Percentiles rank a stretch among this genome's conserved stretches.
Evolutionary conservation across 192 early-diverging fungal genomes (phyloP).

Genomic region (Gamsiella multidivaricata): DNA sequence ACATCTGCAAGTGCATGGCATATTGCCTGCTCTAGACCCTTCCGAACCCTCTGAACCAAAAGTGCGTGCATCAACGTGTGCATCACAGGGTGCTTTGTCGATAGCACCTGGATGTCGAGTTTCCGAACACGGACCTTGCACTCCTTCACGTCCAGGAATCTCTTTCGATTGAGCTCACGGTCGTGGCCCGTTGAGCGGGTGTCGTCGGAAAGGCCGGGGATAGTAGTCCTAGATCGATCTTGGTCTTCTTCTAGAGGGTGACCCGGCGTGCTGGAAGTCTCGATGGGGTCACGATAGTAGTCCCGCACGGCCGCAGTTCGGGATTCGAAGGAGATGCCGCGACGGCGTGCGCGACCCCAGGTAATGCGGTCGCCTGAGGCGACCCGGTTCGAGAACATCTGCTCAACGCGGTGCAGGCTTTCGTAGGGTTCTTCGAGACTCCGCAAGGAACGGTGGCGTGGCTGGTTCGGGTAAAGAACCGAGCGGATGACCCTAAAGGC

Average conservation of each 20-base stretch:
- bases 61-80: slow-evolving; percentile 4
- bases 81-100: slow-evolving; percentile 25
- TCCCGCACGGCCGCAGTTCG: background rate
- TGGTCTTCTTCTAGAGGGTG: too few species aligned
- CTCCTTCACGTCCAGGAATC: slow-evolving; percentile 17
- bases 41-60: slow-evolving; percentile 13
- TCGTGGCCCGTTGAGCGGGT: too few species aligned
- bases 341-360: slow-evolving; percentile 4
- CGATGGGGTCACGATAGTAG: background rate
- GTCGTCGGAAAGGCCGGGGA: too few species aligned
- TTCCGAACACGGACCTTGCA: slow-evolving; percentile 14
- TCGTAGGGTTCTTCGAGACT: background rate
- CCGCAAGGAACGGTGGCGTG: background rate
- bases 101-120: slow-evolving; percentile 11
- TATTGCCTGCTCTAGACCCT: slow-evolving; percentile 20
- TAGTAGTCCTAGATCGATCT: too few species aligned
- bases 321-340: background rate
- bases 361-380: background rate
- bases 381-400: background rate
- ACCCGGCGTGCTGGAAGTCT: too few species aligned
- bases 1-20: slow-evolving; percentile 2
- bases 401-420: background rate
- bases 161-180: too few species aligned
- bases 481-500: background rate
- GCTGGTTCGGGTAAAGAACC: slow-evolving; percentile 18